A percentile compares a stretch with the other conserved stretches of the same genome.
These are phyloP conservation scores for Beauveria varroae DNA, from an alignment of 2,329 filamentous ascomycete species.

Conservation along the genomic window DNA sequence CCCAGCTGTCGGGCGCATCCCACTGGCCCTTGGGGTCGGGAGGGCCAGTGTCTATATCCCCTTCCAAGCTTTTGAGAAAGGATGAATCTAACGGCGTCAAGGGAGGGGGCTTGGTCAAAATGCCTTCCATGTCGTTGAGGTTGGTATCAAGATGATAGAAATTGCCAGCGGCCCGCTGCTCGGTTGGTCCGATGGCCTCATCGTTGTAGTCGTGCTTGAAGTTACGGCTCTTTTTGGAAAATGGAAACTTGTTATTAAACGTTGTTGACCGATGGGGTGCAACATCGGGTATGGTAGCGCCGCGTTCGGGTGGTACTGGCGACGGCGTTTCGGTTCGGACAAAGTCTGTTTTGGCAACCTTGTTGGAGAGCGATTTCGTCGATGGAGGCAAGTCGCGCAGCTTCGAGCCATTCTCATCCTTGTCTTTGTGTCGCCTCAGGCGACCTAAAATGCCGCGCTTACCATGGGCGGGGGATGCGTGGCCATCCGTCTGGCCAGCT, in stretches of 20 bases:
- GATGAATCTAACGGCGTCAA: slow-evolving; percentile 62
- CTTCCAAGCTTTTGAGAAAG: slow-evolving; percentile 38
- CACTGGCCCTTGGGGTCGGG: slow-evolving; percentile 54
- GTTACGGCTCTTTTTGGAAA: slow-evolving; percentile 48
- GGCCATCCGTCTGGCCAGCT: slow-evolving; percentile 42
- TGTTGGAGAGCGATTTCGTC: slow-evolving; percentile 43
- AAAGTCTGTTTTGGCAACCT: slow-evolving; percentile 42
- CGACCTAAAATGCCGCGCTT: slow-evolving; percentile 45
- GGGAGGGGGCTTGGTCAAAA: slow-evolving; percentile 63
- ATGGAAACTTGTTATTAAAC: slow-evolving; percentile 57
- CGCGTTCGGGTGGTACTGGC: slow-evolving; percentile 25
- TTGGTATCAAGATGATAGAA: slow-evolving; percentile 81
- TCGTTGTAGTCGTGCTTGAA: slow-evolving; percentile 45
- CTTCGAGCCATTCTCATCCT: slow-evolving; percentile 38
- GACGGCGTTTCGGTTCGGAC: slow-evolving; percentile 29
- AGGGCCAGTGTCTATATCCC: slow-evolving; percentile 30
- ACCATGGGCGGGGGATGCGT: slow-evolving; percentile 50
- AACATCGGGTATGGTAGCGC: slow-evolving; percentile 21
- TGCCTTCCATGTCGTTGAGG: slow-evolving; percentile 84
- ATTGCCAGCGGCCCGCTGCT: slow-evolving; percentile 50
- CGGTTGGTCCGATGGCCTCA: slow-evolving; percentile 53
- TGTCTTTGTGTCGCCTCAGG: slow-evolving; percentile 44
- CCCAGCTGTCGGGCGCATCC: slow-evolving; percentile 97
- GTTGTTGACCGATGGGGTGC: slow-evolving; percentile 36
- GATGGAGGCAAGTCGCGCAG: slow-evolving; percentile 45